A percentile compares a stretch with the other conserved stretches of the same genome.
Conservation (phyloP, 495 filamentous ascomycete species). For the Aspergillus panamensis region DNA sequence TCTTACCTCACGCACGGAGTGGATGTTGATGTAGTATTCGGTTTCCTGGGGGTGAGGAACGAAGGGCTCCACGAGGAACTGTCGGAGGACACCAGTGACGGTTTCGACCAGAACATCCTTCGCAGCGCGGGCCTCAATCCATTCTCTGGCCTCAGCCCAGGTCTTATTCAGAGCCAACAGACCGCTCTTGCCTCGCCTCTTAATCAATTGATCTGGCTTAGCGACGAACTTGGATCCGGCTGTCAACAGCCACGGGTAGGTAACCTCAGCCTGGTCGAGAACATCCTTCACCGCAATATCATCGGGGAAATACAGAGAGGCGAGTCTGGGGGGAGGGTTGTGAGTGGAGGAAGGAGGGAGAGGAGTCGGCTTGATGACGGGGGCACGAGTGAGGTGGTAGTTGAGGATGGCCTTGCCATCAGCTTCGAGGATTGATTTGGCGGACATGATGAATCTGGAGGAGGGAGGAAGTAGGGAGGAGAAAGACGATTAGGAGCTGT, state of each 20-base stretch:
- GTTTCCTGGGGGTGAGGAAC: constrained; percentile 89
- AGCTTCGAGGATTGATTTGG: constrained; percentile 97
- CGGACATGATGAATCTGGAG: constrained; percentile 67
- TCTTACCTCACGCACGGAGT: constrained; percentile 86
- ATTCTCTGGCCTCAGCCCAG: constrained; percentile 87
- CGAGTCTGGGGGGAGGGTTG: constrained; percentile 88
- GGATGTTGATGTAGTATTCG: constrained; percentile 98
- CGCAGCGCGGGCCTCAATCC: constrained; percentile 87
- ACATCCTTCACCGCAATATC: constrained; percentile 76
- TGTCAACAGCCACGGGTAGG: constrained; percentile 89
- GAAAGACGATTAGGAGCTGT: constrained; percentile 14
- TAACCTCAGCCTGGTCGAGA: constrained; percentile 91
- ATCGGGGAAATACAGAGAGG: constrained; percentile 89
- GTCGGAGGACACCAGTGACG: constrained; percentile 78
- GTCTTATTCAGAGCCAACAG: constrained; percentile 95
- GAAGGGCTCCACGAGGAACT: constrained; percentile 98
- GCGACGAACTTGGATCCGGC: constrained; percentile 89
- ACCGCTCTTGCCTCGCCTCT: constrained; percentile 97
- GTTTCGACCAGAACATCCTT: constrained; percentile 93
- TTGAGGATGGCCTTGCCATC: constrained; percentile 99
- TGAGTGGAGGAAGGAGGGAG: constrained; percentile 81
- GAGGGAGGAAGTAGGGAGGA: constrained; percentile 16
- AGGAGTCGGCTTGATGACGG: constrained; percentile 96
- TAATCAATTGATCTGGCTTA: constrained; percentile 99
- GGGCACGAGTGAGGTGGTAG: constrained; percentile 98